Percentiles rank a stretch among this genome's conserved stretches.
phyloP scores from a whole-genome alignment of 371 early-diverging fungal species.

The Mortierella sp. region DNA sequence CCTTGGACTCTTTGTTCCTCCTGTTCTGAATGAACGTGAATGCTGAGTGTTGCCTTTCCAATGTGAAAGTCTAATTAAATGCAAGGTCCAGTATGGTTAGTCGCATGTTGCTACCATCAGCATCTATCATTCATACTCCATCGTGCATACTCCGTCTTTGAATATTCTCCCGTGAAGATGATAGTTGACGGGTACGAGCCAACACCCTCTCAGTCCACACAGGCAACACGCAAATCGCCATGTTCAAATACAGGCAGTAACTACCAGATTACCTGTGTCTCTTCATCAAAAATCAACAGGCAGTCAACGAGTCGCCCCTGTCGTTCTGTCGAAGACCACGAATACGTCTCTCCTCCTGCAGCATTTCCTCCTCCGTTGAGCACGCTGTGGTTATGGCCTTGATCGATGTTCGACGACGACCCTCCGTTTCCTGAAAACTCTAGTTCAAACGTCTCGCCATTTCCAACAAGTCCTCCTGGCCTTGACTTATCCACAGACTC shows the following conservation, averaged over 20 bases:
- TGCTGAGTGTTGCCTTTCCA: constrained; percentile 48
- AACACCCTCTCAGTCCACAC: background rate
- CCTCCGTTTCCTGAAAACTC: constrained; percentile 50
- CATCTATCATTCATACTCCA: background rate
- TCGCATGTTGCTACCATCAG: background rate
- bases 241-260: background rate
- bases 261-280: constrained; percentile 39
- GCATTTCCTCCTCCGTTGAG: constrained; percentile 7
- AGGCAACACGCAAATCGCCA: background rate
- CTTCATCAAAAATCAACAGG: constrained; percentile 54
- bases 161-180: background rate
- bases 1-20: constrained; percentile 35
- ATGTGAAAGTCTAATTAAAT: constrained; percentile 39
- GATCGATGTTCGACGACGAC: constrained; percentile 16
- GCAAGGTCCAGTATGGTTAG: background rate
- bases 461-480: constrained; percentile 48
- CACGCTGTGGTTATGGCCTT: background rate
- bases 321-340: constrained; percentile 41
- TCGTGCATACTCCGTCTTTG: background rate
- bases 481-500: constrained; percentile 55
- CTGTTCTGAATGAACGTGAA: constrained; percentile 43
- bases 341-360: constrained; percentile 32
- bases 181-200: background rate
- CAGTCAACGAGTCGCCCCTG: constrained; percentile 39
- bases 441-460: constrained; percentile 52